Evolutionary conservation across 495 filamentous ascomycete species (phyloP).

Genomic region (Melanomma pulvis-pyrius): DNA sequence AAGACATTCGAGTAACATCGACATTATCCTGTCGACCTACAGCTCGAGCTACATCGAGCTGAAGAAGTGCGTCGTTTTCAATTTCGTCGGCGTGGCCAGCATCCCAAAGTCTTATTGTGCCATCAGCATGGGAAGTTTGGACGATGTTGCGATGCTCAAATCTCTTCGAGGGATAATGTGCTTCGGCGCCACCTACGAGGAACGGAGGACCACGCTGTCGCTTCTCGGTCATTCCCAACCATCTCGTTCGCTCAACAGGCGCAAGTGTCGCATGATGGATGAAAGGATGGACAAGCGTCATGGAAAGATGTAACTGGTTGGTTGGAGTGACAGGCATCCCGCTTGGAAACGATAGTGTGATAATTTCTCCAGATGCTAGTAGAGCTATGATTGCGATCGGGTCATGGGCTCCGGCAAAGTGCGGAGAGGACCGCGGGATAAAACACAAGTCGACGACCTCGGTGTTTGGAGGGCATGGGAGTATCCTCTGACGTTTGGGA

Average conservation of each 20-base stretch:
- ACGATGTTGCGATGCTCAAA: constrained; percentile 81
- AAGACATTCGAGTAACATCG: constrained; percentile 70
- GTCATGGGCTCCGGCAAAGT: constrained; percentile 86
- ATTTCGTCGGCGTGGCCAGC: constrained; percentile 87
- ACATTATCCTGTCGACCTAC: constrained; percentile 77
- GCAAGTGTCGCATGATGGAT: constrained; percentile 69
- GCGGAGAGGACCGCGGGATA: constrained; percentile 76
- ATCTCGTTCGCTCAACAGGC: constrained; percentile 71
- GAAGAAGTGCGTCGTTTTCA: constrained; percentile 78
- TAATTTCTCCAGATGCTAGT: constrained; percentile 81
- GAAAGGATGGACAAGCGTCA: constrained; percentile 87
- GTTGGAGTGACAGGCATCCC: constrained; percentile 89
- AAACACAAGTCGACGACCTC: constrained; percentile 80
- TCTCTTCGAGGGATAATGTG: constrained; percentile 65
- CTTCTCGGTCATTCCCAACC: constrained; percentile 86
- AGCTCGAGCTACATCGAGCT: constrained; percentile 85
- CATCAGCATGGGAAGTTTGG: constrained; percentile 82
- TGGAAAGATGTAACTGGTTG: constrained; percentile 80
- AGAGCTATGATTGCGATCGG: constrained; percentile 81
- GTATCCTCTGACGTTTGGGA: constrained; percentile 65
- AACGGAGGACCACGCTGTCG: constrained; percentile 73
- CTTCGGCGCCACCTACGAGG: constrained; percentile 73
- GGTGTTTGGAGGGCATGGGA: constrained; percentile 78
- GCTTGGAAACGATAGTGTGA: constrained; percentile 86
- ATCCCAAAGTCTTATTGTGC: constrained; percentile 87